These are phyloP conservation scores for Aspergillus avenaceus DNA, from an alignment of 495 filamentous ascomycete species.

Conservation along the genomic window DNA sequence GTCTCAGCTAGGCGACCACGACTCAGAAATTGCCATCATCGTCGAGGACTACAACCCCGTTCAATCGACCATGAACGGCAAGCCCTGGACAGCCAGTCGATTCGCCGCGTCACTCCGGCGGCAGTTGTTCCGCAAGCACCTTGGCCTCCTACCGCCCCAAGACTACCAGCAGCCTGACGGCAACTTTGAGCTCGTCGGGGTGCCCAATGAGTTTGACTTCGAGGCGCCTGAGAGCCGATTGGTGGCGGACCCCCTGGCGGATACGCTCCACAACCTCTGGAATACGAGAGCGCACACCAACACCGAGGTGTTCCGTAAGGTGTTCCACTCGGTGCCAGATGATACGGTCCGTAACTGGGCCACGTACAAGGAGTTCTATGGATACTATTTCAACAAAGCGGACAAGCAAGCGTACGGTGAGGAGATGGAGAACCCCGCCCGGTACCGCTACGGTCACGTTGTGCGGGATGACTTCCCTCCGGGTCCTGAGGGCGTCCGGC, in stretches of 20 bases:
- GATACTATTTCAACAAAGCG: constrained; percentile 62
- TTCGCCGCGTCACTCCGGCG: constrained; percentile 83
- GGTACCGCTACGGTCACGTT: constrained; percentile 78
- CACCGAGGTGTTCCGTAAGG: constrained; percentile 78
- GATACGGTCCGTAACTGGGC: constrained; percentile 78
- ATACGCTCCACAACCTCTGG: constrained; percentile 67
- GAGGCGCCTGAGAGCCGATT: constrained; percentile 65
- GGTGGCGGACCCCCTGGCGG: constrained; percentile 71
- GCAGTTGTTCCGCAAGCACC: constrained; percentile 85
- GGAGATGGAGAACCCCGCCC: constrained; percentile 32
- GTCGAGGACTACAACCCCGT: constrained; percentile 74
- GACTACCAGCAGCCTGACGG: constrained; percentile 54
- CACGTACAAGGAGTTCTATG: constrained; percentile 80
- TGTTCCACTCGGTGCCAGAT: constrained; percentile 86
- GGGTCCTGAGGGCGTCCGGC: constrained; percentile 55
- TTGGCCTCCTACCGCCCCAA: constrained; percentile 77
- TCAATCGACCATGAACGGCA: constrained; percentile 66
- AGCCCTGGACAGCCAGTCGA: constrained; percentile 63
- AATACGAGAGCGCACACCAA: constrained; percentile 68
- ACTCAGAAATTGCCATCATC: constrained; percentile 78
- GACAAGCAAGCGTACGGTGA: constrained; percentile 41
- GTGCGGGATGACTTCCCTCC: constrained; percentile 72
- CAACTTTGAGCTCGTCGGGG: constrained; percentile 74
- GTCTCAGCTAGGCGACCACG: constrained; percentile 82
- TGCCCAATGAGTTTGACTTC: constrained; percentile 80